phyloP scores from a whole-genome alignment of 805 yeast genomes.

The Cyberlindnera samutprakarnensis region DNA sequence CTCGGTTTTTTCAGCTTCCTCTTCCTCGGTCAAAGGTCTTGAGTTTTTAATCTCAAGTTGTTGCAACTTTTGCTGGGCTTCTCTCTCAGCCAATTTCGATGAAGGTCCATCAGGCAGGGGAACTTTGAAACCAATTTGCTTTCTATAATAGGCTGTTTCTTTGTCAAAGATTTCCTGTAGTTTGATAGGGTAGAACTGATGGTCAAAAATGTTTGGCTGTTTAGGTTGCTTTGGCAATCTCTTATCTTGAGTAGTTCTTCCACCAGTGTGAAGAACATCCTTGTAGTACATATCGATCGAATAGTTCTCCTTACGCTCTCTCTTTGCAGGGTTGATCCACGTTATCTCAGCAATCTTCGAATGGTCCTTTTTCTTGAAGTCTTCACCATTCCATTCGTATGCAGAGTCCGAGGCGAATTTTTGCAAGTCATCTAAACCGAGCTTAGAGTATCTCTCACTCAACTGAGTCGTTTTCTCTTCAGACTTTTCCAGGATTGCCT shows the following conservation, averaged over 20 bases:
- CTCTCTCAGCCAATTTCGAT: slow-evolving; percentile 28
- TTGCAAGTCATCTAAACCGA: slow-evolving; percentile 73
- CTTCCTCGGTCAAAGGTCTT: slow-evolving; percentile 77
- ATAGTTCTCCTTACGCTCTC: slow-evolving; percentile 80
- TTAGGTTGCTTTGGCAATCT: slow-evolving; percentile 79
- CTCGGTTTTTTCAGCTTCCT: slow-evolving; percentile 53
- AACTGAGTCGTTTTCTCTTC: slow-evolving; percentile 57
- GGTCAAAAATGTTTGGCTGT: slow-evolving; percentile 76
- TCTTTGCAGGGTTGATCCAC: slow-evolving; percentile 82
- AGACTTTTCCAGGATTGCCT: slow-evolving; percentile 49
- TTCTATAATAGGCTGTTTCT: slow-evolving; percentile 72
- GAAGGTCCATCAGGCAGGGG: slow-evolving; percentile 53
- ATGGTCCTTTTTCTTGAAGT: slow-evolving; percentile 59
- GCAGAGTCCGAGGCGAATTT: slow-evolving; percentile 68
- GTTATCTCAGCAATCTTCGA: slow-evolving; percentile 40
- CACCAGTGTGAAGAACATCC: slow-evolving; percentile 70
- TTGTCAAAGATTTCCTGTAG: slow-evolving; percentile 69
- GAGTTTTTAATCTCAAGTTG: slow-evolving; percentile 72
- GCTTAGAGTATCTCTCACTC: slow-evolving; percentile 53
- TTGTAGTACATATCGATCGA: slow-evolving; percentile 82
- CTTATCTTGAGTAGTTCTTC: slow-evolving; percentile 37
- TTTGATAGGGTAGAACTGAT: slow-evolving; percentile 82
- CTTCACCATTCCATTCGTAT: slow-evolving; percentile 85
- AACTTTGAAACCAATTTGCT: slow-evolving; percentile 55
- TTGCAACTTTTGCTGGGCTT: slow-evolving; percentile 42